Percentiles rank a stretch among this genome's conserved stretches.
Conservation (phyloP, 2,329 filamentous ascomycete genomes). For the Talaromyces amestolkiae region DNA sequence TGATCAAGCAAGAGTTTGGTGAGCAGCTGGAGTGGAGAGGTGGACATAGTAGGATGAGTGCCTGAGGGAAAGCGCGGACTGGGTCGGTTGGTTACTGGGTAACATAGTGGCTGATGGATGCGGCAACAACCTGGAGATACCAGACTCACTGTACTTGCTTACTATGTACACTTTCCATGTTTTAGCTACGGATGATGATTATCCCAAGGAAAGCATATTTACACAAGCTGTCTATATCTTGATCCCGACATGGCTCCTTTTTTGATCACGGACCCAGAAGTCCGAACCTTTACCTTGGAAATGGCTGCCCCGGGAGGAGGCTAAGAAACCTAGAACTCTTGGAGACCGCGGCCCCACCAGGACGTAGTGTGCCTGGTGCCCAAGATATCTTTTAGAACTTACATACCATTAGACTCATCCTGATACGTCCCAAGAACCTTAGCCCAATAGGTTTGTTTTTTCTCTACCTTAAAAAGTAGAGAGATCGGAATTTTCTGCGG, state of each 20-base stretch:
- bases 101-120: not conserved
- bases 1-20: too few relatives aligned
- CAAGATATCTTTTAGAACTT: not conserved
- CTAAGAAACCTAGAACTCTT: not conserved
- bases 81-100: not conserved
- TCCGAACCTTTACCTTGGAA: not conserved
- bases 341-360: not conserved
- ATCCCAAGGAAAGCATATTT: not conserved
- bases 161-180: too few relatives aligned
- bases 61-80: not conserved
- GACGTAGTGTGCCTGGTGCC: not conserved
- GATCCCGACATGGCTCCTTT: too few relatives aligned
- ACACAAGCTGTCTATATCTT: not conserved
- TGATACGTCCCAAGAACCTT: conserved; percentile 2
- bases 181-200: too few relatives aligned
- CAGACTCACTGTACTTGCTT: not conserved
- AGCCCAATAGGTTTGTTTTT: not conserved
- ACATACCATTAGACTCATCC: not conserved
- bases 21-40: not conserved
- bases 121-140: not conserved
- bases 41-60: not conserved
- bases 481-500: not conserved
- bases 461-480: not conserved
- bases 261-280: too few relatives aligned
- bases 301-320: not conserved